A percentile compares a stretch with the other conserved stretches of the same genome.
Conservation (phyloP, 139 green algal species). For the Tetradesmus lagerheimii region DNA sequence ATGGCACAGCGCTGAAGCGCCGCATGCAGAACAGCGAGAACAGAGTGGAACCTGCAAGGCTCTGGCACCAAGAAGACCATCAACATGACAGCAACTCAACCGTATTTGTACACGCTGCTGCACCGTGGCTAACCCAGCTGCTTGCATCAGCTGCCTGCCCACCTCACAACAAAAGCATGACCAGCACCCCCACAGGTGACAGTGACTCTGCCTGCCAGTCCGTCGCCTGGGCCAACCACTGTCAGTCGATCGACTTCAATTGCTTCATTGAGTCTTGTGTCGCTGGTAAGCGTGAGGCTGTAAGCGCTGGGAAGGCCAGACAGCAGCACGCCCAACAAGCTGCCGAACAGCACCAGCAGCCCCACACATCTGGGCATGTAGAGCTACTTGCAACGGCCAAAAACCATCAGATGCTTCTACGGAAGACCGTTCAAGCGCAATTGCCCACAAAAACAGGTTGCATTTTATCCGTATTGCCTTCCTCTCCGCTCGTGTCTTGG, state of each 20-base stretch:
- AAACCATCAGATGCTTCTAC: background rate
- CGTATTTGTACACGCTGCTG: background rate
- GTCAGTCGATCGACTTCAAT: background rate
- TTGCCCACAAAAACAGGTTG: background rate
- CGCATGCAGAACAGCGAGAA: background rate
- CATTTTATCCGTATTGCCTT: background rate
- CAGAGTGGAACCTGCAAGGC: too few relatives aligned
- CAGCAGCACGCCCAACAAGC: background rate
- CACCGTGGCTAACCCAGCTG: background rate
- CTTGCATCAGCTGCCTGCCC: background rate
- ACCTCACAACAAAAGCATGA: background rate
- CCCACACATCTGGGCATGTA: background rate
- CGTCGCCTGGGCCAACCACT: background rate
- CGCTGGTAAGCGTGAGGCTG: background rate
- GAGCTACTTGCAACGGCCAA: background rate
- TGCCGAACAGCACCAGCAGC: background rate
- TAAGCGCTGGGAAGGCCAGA: background rate
- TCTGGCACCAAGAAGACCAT: too few relatives aligned
- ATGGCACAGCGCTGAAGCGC: background rate
- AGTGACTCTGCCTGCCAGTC: background rate
- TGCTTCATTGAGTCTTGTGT: background rate
- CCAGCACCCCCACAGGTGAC: background rate
- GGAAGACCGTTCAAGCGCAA: background rate
- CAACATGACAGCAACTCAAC: too few relatives aligned
- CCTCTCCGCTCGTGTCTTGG: too few relatives aligned